Evolutionary conservation across 306 rosid species (phyloP).

Genomic region (Gleditsia sinensis): DNA sequence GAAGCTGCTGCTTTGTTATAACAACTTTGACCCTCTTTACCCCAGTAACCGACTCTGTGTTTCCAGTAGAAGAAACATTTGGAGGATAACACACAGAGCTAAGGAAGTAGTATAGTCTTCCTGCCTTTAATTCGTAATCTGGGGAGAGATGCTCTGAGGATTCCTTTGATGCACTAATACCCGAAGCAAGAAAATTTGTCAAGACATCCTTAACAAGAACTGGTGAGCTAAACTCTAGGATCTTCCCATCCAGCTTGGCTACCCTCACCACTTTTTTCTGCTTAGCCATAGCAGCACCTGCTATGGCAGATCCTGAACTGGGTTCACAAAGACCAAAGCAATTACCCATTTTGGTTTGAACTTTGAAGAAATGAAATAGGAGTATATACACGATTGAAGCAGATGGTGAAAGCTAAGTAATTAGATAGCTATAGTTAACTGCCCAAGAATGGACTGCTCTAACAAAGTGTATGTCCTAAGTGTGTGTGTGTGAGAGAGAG

Average conservation of each 20-base stretch:
- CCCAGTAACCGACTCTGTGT: constrained; percentile 6
- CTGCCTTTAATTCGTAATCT: constrained; percentile 52
- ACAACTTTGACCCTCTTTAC: constrained; percentile 65
- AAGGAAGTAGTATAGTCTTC: constrained; percentile 60
- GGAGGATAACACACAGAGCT: constrained; percentile 30
- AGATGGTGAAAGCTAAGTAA: background rate
- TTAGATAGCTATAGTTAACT: constrained; percentile 15
- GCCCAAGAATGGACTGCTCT: background rate
- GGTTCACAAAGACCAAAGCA: constrained; percentile 40
- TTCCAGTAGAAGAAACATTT: constrained; percentile 4
- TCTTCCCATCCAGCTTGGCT: constrained; percentile 59
- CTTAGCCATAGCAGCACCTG: constrained; percentile 15
- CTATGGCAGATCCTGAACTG: constrained; percentile 8
- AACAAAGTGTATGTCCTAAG: background rate
- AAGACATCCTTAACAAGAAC: constrained; percentile 56
- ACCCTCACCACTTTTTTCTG: constrained; percentile 44
- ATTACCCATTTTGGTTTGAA: constrained; percentile 76
- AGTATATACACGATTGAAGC: background rate
- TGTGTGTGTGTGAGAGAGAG: background rate
- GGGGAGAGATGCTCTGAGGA: constrained; percentile 46
- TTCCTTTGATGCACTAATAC: constrained; percentile 48
- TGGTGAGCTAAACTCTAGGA: constrained; percentile 52
- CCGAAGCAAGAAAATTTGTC: constrained; percentile 36
- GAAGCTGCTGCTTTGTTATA: constrained; percentile 65
- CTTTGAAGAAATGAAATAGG: background rate